phyloP scores from a whole-genome alignment of 1,284 basidiomycete genomes.

The Cerrena zonata region DNA sequence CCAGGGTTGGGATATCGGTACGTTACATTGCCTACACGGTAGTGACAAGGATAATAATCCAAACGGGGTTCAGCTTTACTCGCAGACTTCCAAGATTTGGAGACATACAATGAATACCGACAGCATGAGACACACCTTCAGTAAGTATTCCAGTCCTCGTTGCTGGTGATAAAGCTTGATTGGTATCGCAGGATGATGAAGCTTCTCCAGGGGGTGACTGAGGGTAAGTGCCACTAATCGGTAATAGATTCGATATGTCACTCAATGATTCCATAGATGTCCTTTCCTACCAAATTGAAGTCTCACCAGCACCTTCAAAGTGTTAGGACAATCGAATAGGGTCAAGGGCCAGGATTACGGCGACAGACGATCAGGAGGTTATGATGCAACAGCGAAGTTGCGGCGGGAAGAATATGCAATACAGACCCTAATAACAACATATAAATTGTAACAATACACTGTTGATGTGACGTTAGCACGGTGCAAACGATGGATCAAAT shows the following conservation, averaged over 20 bases:
- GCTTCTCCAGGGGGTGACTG: not conserved
- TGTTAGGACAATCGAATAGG: too few species aligned
- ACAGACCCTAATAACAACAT: not conserved
- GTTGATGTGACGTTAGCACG: not conserved
- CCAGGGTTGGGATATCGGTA: conserved; percentile 2
- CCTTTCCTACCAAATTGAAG: conserved; percentile 3
- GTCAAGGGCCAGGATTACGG: not conserved
- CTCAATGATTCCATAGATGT: not conserved
- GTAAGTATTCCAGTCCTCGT: not conserved
- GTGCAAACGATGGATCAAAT: not conserved
- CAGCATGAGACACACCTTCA: not conserved
- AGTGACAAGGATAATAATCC: not conserved
- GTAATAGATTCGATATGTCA: not conserved
- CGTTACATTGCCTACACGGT: not conserved
- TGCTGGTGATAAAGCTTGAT: not conserved
- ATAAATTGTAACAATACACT: not conserved
- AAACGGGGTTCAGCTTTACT: not conserved
- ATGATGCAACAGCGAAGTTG: not conserved
- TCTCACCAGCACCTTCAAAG: not conserved
- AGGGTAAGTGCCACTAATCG: not conserved
- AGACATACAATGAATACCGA: not conserved
- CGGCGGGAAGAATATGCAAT: not conserved
- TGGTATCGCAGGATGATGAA: not conserved
- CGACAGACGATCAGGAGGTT: too few species aligned
- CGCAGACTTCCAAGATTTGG: not conserved